Conservation (phyloP, 371 early-diverging fungal genomes). For the Nematocida displodere region DNA sequence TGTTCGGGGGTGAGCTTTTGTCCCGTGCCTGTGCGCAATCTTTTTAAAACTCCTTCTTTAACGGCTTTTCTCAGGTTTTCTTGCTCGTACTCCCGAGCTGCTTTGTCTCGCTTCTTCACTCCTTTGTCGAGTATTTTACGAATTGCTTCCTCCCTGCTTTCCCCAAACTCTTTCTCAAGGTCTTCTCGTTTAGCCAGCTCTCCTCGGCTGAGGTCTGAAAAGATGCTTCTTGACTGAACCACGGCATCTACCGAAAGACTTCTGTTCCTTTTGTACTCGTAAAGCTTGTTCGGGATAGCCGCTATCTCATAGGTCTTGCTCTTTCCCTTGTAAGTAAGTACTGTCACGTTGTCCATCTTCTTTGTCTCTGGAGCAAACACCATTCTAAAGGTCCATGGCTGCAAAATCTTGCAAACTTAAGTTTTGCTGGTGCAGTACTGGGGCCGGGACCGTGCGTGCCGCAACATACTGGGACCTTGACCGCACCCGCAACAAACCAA, state of each 20-base stretch:
- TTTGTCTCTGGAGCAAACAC: slow-evolving; percentile 63
- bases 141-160: slow-evolving; percentile 30
- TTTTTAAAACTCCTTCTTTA: slow-evolving; percentile 45
- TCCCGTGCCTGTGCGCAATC: slow-evolving; percentile 32
- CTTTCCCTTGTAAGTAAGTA: slow-evolving; percentile 58
- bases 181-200: slow-evolving; percentile 50
- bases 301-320: slow-evolving; percentile 57
- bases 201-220: slow-evolving; percentile 57
- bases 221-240: slow-evolving; percentile 55
- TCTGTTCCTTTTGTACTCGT: slow-evolving; percentile 59
- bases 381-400: slow-evolving; percentile 5
- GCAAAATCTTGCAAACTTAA: neutral
- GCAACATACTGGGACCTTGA: too few species aligned
- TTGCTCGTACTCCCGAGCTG: slow-evolving; percentile 56
- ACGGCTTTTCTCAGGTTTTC: slow-evolving; percentile 53
- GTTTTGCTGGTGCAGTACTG: neutral
- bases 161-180: slow-evolving; percentile 3
- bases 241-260: slow-evolving; percentile 38
- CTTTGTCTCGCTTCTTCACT: slow-evolving; percentile 55
- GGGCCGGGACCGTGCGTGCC: too few species aligned
- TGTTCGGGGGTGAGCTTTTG: slow-evolving; percentile 14
- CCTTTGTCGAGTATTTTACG: slow-evolving; percentile 56
- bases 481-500: too few species aligned
- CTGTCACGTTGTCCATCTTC: slow-evolving; percentile 59
- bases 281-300: slow-evolving; percentile 63